Evolutionary conservation across 306 rosid species (phyloP).

Genomic region (Citrullus mucosospermus): DNA sequence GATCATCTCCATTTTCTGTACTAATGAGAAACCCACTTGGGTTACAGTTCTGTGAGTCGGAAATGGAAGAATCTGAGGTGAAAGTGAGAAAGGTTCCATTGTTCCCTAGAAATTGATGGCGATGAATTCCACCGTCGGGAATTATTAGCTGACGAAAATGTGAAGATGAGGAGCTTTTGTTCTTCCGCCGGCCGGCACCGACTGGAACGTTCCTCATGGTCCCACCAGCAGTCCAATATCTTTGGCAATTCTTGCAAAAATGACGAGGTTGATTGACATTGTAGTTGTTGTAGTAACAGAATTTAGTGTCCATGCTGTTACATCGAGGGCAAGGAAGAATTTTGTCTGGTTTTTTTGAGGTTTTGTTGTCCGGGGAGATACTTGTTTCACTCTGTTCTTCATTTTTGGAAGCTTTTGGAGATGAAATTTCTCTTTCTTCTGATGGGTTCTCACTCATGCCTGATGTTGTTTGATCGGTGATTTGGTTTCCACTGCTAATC

Average conservation of each 20-base stretch:
- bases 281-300: constrained; percentile 81
- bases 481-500: constrained; percentile 22
- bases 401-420: constrained; percentile 28
- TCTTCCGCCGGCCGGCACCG: constrained; percentile 88
- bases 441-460: constrained; percentile 34
- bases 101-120: constrained; percentile 25
- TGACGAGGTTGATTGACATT: constrained; percentile 82
- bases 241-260: constrained; percentile 83
- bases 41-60: constrained; percentile 7
- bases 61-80: constrained; percentile 43
- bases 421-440: constrained; percentile 30
- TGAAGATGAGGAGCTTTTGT: constrained; percentile 35
- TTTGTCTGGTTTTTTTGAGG: constrained; percentile 61
- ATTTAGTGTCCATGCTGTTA: constrained; percentile 81
- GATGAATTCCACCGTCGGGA: constrained; percentile 32
- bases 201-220: constrained; percentile 69
- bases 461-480: constrained; percentile 30
- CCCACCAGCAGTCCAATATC: constrained; percentile 96
- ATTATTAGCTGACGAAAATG: constrained; percentile 34
- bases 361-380: constrained; percentile 29
- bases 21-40: constrained; percentile 18
- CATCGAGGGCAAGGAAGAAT: constrained; percentile 77
- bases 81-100: constrained; percentile 41
- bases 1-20: constrained; percentile 22
- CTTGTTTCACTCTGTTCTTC: constrained; percentile 44